These are phyloP conservation scores for Kalaharituber pfeilii DNA, from an alignment of 2,329 filamentous ascomycete species.

Conservation along the genomic window DNA sequence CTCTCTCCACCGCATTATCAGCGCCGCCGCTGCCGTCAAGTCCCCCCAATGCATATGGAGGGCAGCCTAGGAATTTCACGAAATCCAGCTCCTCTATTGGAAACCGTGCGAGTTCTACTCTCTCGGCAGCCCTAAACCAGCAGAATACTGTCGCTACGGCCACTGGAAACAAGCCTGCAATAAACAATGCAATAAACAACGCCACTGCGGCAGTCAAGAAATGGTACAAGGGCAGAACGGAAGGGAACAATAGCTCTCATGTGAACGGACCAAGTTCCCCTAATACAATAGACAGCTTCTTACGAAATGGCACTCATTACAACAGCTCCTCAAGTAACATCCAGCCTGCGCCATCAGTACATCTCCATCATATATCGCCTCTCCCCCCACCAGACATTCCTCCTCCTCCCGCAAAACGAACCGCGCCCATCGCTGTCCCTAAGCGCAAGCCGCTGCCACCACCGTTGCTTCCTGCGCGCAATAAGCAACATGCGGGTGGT, in stretches of 20 bases:
- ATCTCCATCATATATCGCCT: background rate
- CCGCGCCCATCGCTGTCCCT: constrained; percentile 40
- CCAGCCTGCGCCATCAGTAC: constrained; percentile 1
- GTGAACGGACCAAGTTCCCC: background rate
- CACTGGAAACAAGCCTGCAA: constrained; percentile 22
- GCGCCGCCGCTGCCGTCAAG: background rate
- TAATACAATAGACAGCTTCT: background rate
- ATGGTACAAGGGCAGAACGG: constrained; percentile 31
- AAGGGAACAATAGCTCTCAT: constrained; percentile 3
- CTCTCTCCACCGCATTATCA: background rate
- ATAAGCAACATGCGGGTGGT: background rate
- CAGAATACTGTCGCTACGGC: constrained; percentile 29
- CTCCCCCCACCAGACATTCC: constrained; percentile 19
- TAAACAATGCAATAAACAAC: constrained; percentile 28
- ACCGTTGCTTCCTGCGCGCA: constrained; percentile 26
- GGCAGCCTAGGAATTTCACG: background rate
- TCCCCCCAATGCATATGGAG: background rate
- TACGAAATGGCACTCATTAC: background rate
- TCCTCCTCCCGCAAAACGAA: constrained; percentile 23
- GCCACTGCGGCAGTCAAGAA: constrained; percentile 42
- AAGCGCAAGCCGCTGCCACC: constrained; percentile 47
- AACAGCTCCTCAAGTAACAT: constrained; percentile 8
- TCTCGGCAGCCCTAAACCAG: constrained; percentile 10
- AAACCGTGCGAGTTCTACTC: background rate
- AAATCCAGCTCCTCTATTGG: background rate